phyloP scores from a whole-genome alignment of 768 basidiomycete species.

The Suillus subalutaceus region DNA sequence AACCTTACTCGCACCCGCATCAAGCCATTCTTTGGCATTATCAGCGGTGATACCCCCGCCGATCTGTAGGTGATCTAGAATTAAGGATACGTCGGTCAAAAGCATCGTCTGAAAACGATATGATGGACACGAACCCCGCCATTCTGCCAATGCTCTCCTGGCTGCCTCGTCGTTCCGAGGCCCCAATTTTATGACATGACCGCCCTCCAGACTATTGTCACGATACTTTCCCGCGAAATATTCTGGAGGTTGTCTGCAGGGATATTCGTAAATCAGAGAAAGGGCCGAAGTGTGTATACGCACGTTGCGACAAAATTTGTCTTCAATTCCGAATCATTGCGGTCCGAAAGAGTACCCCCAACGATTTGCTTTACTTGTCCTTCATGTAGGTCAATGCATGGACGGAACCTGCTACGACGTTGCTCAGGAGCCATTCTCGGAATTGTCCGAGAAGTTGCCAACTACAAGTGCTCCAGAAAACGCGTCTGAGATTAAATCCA shows the following conservation, averaged over 20 bases:
- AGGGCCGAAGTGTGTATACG: constrained; percentile 26
- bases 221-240: constrained; percentile 84
- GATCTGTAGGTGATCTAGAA: constrained; percentile 77
- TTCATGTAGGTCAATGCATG: constrained; percentile 96
- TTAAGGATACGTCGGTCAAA: constrained; percentile 12
- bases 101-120: constrained; percentile 13
- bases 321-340: constrained; percentile 57
- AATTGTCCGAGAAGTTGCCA: constrained; percentile 1
- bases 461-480: neutral
- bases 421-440: constrained; percentile 24
- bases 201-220: constrained; percentile 70
- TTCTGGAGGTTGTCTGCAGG: constrained; percentile 68
- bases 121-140: constrained; percentile 63
- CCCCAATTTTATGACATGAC: constrained; percentile 96
- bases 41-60: constrained; percentile 88
- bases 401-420: constrained; percentile 65
- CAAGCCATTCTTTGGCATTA: constrained; percentile 86
- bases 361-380: constrained; percentile 99
- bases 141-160: constrained; percentile 74
- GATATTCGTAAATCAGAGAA: constrained; percentile 4
- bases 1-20: constrained; percentile 90
- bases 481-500: neutral
- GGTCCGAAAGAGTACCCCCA: constrained; percentile 86
- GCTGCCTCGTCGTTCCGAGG: constrained; percentile 91
- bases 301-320: constrained; percentile 94